These are phyloP conservation scores for Gyromitra esculenta DNA, from an alignment of 2,329 filamentous ascomycete species.

Conservation along the genomic window DNA sequence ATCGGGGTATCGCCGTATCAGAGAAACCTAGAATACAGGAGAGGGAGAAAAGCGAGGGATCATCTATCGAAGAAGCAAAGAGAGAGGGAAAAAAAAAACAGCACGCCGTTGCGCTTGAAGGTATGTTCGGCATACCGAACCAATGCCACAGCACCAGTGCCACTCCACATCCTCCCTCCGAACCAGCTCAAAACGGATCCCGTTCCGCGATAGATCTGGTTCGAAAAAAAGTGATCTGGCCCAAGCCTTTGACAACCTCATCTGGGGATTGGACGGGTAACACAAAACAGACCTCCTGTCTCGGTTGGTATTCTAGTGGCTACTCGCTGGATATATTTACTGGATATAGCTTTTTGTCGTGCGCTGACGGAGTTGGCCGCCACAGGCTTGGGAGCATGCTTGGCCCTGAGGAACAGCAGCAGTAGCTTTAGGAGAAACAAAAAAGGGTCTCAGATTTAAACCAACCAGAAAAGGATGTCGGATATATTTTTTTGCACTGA, in stretches of 20 bases:
- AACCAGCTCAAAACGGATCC: slow-evolving; percentile 31
- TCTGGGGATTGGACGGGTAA: slow-evolving; percentile 21
- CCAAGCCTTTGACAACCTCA: slow-evolving; percentile 11
- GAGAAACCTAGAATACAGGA: slow-evolving; percentile 35
- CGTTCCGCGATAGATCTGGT: slow-evolving; percentile 21
- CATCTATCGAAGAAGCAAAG: slow-evolving; percentile 26
- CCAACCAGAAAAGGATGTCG: slow-evolving; percentile 37
- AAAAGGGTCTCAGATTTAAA: slow-evolving; percentile 24
- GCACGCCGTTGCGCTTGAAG: slow-evolving; percentile 12
- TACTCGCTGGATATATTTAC: slow-evolving; percentile 32
- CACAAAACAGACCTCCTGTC: slow-evolving; percentile 40
- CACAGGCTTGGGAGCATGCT: slow-evolving; percentile 32
- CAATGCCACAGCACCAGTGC: not conserved
- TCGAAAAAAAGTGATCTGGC: slow-evolving; percentile 25
- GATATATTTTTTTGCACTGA: slow-evolving; percentile 8
- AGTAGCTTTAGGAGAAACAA: not conserved
- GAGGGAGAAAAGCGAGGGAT: slow-evolving; percentile 7
- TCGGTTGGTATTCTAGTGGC: slow-evolving; percentile 16
- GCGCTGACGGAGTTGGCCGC: slow-evolving; percentile 44
- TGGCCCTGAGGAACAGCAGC: not conserved
- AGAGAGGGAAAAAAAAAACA: not conserved
- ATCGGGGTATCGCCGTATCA: slow-evolving; percentile 43
- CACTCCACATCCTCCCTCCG: slow-evolving; percentile 12
- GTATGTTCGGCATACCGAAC: slow-evolving; percentile 38
- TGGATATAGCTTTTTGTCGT: slow-evolving; percentile 11